A percentile compares a stretch with the other conserved stretches of the same genome.
Evolutionary conservation across 768 basidiomycete genomes (phyloP).

Genomic region (Myochromella boudieri): DNA sequence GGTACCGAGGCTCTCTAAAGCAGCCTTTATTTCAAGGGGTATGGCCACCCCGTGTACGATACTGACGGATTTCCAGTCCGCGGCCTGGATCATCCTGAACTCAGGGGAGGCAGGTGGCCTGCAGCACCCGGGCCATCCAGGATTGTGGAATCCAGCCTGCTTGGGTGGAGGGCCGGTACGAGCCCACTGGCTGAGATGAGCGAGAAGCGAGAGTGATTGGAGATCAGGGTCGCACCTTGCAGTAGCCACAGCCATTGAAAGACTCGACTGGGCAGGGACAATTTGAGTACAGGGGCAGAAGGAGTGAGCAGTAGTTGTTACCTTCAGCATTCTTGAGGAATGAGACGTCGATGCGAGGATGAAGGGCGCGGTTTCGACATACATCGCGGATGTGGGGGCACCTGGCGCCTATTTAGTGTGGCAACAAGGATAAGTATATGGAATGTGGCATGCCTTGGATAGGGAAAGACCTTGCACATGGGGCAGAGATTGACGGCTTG

Average conservation of each 20-base stretch:
- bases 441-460: conserved; percentile 49
- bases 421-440: conserved; percentile 18
- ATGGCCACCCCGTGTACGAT: conserved; percentile 73
- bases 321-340: conserved; percentile 89
- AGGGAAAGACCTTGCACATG: conserved; percentile 82
- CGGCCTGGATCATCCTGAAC: conserved; percentile 60
- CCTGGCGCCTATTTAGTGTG: conserved; percentile 38
- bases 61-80: conserved; percentile 82
- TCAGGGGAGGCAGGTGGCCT: conserved; percentile 66
- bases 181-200: conserved; percentile 61
- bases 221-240: conserved; percentile 62
- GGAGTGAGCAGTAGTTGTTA: conserved; percentile 31
- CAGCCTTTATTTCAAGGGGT: conserved; percentile 67
- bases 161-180: conserved; percentile 55
- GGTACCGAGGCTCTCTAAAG: conserved; percentile 55
- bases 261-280: conserved; percentile 57
- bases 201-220: too few relatives aligned
- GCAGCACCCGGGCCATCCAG: conserved; percentile 89
- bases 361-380: conserved; percentile 70
- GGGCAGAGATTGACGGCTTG: conserved; percentile 69
- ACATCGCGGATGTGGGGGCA: conserved; percentile 77
- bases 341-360: conserved; percentile 77
- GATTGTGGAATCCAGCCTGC: conserved; percentile 59
- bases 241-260: conserved; percentile 87
- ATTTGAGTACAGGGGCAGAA: conserved; percentile 14